phyloP scores from a whole-genome alignment of 257 asterid species.

The Penstemon newberryi region DNA sequence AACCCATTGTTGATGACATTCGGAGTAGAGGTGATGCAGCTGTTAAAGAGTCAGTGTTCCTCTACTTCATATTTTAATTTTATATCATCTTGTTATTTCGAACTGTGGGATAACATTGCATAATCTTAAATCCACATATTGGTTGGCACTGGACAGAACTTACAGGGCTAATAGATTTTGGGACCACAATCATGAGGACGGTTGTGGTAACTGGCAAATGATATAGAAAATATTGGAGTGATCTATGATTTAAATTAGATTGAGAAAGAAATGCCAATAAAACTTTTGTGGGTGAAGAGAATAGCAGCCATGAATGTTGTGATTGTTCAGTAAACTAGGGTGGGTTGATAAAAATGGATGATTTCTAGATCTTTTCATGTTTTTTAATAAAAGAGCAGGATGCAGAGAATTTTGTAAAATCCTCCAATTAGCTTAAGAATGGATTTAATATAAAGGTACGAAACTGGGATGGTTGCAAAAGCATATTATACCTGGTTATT shows the following conservation, averaged over 20 bases:
- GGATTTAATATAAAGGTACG: slow-evolving; percentile 5
- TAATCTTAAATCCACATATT: slow-evolving; percentile 11
- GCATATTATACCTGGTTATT: neutral
- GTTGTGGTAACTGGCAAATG: neutral
- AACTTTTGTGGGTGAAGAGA: neutral
- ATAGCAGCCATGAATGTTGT: neutral
- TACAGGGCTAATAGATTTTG: slow-evolving; percentile 11
- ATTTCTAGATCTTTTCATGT: slow-evolving; percentile 13
- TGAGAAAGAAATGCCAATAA: slow-evolving; percentile 1
- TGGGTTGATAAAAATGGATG: slow-evolving; percentile 1
- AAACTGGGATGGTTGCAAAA: slow-evolving; percentile 3
- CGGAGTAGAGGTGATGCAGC: slow-evolving; percentile 87
- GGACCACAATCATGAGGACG: neutral
- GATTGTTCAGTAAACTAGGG: slow-evolving; percentile 5
- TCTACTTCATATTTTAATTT: slow-evolving; percentile 26
- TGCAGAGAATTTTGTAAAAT: neutral
- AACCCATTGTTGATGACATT: slow-evolving; percentile 90
- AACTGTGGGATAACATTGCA: slow-evolving; percentile 11
- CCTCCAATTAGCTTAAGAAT: slow-evolving; percentile 14
- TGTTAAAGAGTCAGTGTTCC: slow-evolving; percentile 81
- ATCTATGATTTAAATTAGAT: slow-evolving; percentile 11
- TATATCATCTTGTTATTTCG: slow-evolving; percentile 20
- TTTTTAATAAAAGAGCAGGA: slow-evolving; percentile 8
- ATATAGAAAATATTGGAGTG: neutral
- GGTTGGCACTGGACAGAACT: slow-evolving; percentile 1